Conservation (phyloP, 2,329 filamentous ascomycete species). For the Aspergillus fumigatus region DNA sequence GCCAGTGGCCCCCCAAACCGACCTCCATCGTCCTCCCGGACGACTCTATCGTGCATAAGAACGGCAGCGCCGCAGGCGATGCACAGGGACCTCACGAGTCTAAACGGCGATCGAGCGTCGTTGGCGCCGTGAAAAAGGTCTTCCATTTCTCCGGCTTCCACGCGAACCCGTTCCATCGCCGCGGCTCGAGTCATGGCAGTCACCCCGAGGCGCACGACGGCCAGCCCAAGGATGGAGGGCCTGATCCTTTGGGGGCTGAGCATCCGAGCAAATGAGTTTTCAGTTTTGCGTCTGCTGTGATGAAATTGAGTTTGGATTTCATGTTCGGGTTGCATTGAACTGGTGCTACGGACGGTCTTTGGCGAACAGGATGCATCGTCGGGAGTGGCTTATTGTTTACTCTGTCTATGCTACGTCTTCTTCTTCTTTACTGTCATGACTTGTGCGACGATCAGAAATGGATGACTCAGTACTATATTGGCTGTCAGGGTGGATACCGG, state of each 20-base stretch:
- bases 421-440: neutral
- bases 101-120: conserved; percentile 31
- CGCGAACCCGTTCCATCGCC: conserved; percentile 36
- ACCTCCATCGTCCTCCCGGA: conserved; percentile 28
- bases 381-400: neutral
- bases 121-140: conserved; percentile 39
- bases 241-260: neutral
- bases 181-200: conserved; percentile 23
- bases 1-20: conserved; percentile 79
- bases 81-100: conserved; percentile 18
- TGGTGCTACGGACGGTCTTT: neutral
- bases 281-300: neutral
- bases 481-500: too few relatives aligned
- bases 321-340: neutral
- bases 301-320: neutral
- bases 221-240: conserved; percentile 1
- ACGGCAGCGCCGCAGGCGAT: conserved; percentile 5
- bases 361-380: neutral
- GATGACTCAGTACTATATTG: neutral
- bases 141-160: conserved; percentile 33
- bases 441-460: neutral
- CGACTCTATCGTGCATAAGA: conserved; percentile 22
- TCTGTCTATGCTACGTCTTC: neutral
- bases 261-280: neutral
- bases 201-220: neutral